Evolutionary conservation across 23 red algal genomes (phyloP), one percentile per base, ranked within the genome.

Genomic region (Chondrus crispus): DNA sequence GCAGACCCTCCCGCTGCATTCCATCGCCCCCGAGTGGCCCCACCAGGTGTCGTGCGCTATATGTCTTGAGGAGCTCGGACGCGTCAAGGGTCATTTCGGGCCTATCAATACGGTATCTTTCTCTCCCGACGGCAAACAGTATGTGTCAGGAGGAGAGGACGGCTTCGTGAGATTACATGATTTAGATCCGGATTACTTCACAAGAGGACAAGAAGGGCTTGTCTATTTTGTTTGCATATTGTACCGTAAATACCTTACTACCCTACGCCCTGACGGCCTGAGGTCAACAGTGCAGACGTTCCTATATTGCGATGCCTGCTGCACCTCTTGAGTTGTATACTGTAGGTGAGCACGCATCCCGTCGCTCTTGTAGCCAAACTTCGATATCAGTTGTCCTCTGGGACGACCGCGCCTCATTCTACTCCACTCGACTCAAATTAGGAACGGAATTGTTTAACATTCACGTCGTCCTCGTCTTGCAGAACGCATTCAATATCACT

Each of bases 401-500:
- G 88, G 22, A 98, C 35, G 29, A 98, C 79, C 35, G 93, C 96
- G 50, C 96, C 96, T 86, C 94, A 98, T 53, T 95, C 93, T 16
- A 91, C 80, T 53, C 97, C 97, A 70, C 97, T 94, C 24, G 52
- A 29, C 70, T 99, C 97, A 71, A 99, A 99, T 24, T 68, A 88
- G 43, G 80, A 69, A 36, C 93, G 94, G 64, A 95, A 99, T 44
- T 99, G 97, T 84, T 96, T 90, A 29, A 90, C 60, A 55, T 99
- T 96, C 14, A 99, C 97, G 68, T 99, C 97, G 66, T 99, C 97
- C 75, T 99, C 91, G 43, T 95, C 91, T 63, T 99, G 97, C 35
- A 96, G 85, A 44, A 82, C 72, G 32, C 88, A 85, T 22, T 84
- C 68, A 44, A 99, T 89, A 72, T 96, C 97, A 57, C 90, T 95